Evolutionary conservation across 2,329 filamentous ascomycete genomes (phyloP).

Genomic region (Penicillium thymicola): DNA sequence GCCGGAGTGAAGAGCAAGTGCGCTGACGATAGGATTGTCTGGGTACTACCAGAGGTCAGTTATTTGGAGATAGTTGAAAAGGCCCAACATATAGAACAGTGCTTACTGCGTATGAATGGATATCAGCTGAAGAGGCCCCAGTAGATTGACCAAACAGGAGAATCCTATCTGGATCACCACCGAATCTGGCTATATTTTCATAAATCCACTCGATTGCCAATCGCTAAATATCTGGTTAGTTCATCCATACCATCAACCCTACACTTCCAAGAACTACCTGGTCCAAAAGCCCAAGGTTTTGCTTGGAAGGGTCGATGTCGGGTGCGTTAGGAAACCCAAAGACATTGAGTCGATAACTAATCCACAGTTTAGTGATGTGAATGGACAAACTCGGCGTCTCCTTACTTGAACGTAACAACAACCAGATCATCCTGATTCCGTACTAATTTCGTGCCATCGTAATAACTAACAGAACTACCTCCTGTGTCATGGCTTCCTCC

Average conservation of each 20-base stretch:
- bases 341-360: conserved; percentile 19
- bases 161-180: conserved; percentile 48
- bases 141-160: conserved; percentile 52
- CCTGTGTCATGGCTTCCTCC: conserved; percentile 15
- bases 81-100: neutral
- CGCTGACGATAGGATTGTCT: conserved; percentile 4
- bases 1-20: conserved; percentile 9
- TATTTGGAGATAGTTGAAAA: neutral
- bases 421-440: conserved; percentile 15
- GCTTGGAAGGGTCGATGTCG: conserved; percentile 3
- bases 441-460: conserved; percentile 17
- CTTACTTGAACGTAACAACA: conserved; percentile 19
- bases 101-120: conserved; percentile 12
- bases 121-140: conserved; percentile 35
- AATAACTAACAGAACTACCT: conserved; percentile 7
- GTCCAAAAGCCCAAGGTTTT: conserved; percentile 19
- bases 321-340: conserved; percentile 22
- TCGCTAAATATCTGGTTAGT: conserved; percentile 21
- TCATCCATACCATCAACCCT: neutral
- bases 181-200: conserved; percentile 49
- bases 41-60: neutral
- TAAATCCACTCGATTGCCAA: conserved; percentile 54
- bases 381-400: neutral
- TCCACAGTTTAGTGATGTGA: neutral
- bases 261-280: conserved; percentile 5